Evolutionary conservation across 139 green algal genomes (phyloP).

Genomic region (Monoraphidium neglectum): DNA sequence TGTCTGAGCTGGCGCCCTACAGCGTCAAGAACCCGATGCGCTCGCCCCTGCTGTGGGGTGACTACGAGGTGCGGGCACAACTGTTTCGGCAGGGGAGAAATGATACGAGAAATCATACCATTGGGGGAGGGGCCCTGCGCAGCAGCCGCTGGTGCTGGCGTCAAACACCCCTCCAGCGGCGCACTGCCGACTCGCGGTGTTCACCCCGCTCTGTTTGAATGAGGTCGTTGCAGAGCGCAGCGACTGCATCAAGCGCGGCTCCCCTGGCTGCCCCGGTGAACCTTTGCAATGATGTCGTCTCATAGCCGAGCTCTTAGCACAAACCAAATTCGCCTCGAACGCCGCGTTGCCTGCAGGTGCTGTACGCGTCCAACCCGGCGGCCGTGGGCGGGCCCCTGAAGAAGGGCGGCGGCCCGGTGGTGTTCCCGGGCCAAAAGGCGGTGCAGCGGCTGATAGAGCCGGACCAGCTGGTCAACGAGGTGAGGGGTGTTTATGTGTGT

Average conservation of each 20-base stretch:
- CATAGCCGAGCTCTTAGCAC: background rate
- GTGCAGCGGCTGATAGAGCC: conserved; percentile 41
- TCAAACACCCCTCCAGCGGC: too few relatives aligned
- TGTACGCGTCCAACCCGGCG: conserved; percentile 43
- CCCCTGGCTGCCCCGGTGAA: background rate
- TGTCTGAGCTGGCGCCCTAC: conserved; percentile 37
- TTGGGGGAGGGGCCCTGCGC: too few relatives aligned
- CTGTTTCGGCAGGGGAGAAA: too few relatives aligned
- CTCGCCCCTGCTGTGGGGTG: conserved; percentile 42
- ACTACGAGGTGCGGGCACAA: too few relatives aligned
- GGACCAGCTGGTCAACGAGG: conserved; percentile 36
- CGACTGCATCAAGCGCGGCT: too few relatives aligned
- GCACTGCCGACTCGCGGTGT: too few relatives aligned
- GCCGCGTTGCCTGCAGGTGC: conserved; percentile 12
- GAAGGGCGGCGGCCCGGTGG: conserved; percentile 20
- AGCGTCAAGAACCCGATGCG: conserved; percentile 41
- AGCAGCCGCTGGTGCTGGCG: too few relatives aligned
- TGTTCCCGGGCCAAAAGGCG: conserved; percentile 36
- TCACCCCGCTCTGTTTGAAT: too few relatives aligned
- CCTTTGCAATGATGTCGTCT: background rate
- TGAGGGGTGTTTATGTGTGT: conserved; percentile 19
- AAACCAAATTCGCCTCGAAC: background rate
- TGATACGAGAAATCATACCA: too few relatives aligned
- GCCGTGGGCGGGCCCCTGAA: conserved; percentile 43
- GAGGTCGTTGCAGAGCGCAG: too few relatives aligned